Percentiles rank a stretch among this genome's conserved stretches.
Conservation (phyloP, 2,329 filamentous ascomycete species). For the Penicillium sp. region DNA sequence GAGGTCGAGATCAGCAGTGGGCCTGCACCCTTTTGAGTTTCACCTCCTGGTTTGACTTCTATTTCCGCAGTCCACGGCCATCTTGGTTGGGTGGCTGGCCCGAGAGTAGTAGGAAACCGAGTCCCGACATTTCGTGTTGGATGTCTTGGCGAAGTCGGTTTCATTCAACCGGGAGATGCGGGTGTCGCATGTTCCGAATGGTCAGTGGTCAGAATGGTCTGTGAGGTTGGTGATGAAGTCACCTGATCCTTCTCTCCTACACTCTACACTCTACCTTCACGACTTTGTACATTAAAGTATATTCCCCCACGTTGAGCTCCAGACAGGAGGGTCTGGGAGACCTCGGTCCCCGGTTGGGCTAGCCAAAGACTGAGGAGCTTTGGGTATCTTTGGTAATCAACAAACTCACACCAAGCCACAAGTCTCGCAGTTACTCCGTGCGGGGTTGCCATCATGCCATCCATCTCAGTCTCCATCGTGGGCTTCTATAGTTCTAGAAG, state of each 20-base stretch:
- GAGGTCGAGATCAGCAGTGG: constrained; percentile 1
- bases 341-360: too few species aligned
- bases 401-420: not conserved
- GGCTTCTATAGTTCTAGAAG: not conserved
- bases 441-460: not conserved
- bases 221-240: not conserved
- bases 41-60: not conserved
- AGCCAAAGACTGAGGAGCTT: too few species aligned
- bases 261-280: not conserved
- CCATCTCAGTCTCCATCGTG: not conserved
- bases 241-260: not conserved
- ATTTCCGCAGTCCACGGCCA: not conserved
- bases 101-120: not conserved
- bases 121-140: not conserved
- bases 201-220: not conserved
- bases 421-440: constrained; percentile 1
- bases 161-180: not conserved
- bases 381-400: not conserved
- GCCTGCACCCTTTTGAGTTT: constrained; percentile 2
- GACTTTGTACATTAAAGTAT: too few species aligned
- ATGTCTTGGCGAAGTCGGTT: not conserved
- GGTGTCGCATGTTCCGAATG: not conserved
- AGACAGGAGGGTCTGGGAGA: too few species aligned
- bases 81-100: not conserved
- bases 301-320: too few species aligned